Base-by-base conservation (phyloP, 306 rosid species). In the Inga oerstediana region DNA sequence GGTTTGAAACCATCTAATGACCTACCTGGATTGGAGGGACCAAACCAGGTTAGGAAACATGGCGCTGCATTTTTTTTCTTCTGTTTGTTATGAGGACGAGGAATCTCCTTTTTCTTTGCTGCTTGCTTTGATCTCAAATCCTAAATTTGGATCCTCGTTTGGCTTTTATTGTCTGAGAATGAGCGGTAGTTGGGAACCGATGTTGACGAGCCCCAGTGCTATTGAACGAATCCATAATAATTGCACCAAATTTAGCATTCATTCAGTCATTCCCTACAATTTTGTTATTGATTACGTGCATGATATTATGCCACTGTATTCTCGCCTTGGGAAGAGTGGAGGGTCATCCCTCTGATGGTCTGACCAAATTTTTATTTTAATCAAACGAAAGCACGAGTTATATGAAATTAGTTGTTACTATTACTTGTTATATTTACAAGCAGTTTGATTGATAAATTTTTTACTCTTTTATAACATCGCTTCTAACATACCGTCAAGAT, bases 1-100 rank as follows among this genome's bases (percentile, higher is more conserved):
- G 78, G 20, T 22, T 14, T 66, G 72, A 46, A 81, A 83, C 78
- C 84, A 79, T 76, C 65, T 35, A 82, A 77, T 37, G 22, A 59
- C 74, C 41, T 76, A 86, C 91, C 91, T 80, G 91, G 88, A 72
- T 74, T 81, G 85, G 89, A 70, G 4, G 66, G 39, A 35, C 91
- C 91, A 83, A 85, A 83, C 89, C 86, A 88, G 87, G 82, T 27
- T 27, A 61, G 80, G 73, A 64, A 76, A 71, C n/a, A 70, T 67
- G 7, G 82, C 61, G 41, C 79, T 24, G 35, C 32, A 71, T 79
- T 49, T 73, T 85, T 9, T 74, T 41, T 75, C 22, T 85, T 68
- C 10, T 34, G 64, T 52, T 27, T 45, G 80, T 75, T 45, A 32
- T 32, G 81, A 65, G 5, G 58, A 59, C 7, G n/a, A 58, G 13